Conservation (phyloP, 2,329 filamentous ascomycete genomes). For the Fusarium virguliforme region DNA sequence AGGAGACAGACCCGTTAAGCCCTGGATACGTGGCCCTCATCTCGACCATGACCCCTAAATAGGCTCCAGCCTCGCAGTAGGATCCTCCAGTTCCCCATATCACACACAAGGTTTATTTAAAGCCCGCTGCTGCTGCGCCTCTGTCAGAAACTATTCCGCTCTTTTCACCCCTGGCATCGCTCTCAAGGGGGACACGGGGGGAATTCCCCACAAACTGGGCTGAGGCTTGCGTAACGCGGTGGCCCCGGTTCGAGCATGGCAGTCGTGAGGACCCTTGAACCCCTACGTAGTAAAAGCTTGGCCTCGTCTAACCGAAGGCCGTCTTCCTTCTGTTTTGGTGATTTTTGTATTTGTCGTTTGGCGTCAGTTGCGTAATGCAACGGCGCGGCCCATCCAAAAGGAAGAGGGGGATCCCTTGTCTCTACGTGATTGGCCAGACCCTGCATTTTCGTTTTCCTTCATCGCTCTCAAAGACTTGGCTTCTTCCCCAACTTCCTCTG, state of each 20-base stretch:
- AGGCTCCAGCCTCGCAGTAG: background rate
- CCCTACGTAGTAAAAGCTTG: background rate
- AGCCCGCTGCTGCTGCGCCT: background rate
- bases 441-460: background rate
- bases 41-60: background rate
- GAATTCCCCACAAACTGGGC: constrained; percentile 37
- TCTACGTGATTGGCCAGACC: background rate
- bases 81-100: background rate
- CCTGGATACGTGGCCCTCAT: background rate
- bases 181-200: background rate
- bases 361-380: constrained; percentile 8
- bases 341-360: constrained; percentile 8
- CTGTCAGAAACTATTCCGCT: background rate
- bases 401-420: background rate
- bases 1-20: background rate
- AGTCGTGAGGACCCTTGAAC: constrained; percentile 1
- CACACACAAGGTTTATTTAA: background rate
- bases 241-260: constrained; percentile 3
- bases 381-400: background rate
- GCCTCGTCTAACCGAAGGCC: background rate
- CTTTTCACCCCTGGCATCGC: background rate
- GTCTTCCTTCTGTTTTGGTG: background rate
- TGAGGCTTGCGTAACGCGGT: constrained; percentile 33
- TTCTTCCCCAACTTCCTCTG: background rate
- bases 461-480: background rate